Base-by-base conservation (phyloP, 148 eudicot genomes). In the Vaccinium macrocarpon region DNA sequence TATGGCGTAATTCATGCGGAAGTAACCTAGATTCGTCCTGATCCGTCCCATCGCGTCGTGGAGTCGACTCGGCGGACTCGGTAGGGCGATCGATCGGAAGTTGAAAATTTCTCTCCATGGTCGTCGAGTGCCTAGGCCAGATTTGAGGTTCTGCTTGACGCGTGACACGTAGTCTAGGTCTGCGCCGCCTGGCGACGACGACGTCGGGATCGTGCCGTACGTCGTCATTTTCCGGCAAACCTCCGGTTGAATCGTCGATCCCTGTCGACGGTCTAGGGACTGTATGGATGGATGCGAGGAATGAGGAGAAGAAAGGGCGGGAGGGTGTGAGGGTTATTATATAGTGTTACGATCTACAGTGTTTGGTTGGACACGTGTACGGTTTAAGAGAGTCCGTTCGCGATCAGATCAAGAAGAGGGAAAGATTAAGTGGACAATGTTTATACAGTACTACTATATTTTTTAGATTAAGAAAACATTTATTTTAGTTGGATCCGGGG, bases 101-200 rank as follows among this genome's bases (percentile, higher is more conserved):
- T 90, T 79, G 88, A 90, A 89, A 92, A 95, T 82, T 59, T 91
- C 86, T 11, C 88, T 86, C 98, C 97, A 95, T 42, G 98, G 92
- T 1, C 97, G 95, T 61, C 94, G 93, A 16, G 88, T 74, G 73
- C 89, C 88, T 56, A 95, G 89, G 80, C 92, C 87, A n/a, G 83
- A 57, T 84, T 87, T 90, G 53, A 91, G 13, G 32, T 89, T 90
- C 8, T 89, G 86, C 76, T 91, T 95, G 5, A 91, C 95, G 59
- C 94, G 92, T 68, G 97, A 87, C 75, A 95, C 81, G 90, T 70
- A 95, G 70, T 90, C 94, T 50, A 90, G 88, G 88, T 90, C 88
- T 68, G 88, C 21, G 1, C 79, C 81, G 6, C 76, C 79, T 68
- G 88, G 68, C 2, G 90, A 51, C 0, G 90, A 82, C 14, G 92